A percentile compares a stretch with the other conserved stretches of the same genome.
phyloP scores from a whole-genome alignment of 495 filamentous ascomycete genomes.

The Patellaria atrata region DNA sequence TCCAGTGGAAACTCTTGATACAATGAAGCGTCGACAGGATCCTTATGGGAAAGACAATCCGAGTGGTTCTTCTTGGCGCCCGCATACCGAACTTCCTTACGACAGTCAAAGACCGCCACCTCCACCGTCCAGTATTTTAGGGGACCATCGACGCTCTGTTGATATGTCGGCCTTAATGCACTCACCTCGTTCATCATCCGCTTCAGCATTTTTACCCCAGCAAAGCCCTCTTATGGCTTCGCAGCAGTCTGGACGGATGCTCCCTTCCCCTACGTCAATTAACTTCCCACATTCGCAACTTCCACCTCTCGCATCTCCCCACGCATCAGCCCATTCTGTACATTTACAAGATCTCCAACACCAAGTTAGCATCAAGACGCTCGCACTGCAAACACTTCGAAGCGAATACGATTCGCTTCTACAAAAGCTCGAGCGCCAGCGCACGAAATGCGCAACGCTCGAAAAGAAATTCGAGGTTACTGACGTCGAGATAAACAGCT shows the following conservation, averaged over 20 bases:
- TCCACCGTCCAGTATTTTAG: conserved; percentile 1
- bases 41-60: conserved; percentile 13
- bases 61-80: conserved; percentile 7
- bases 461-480: conserved; percentile 35
- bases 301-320: conserved; percentile 18
- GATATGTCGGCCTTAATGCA: conserved; percentile 7
- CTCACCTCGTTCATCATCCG: conserved; percentile 16
- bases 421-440: conserved; percentile 31
- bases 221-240: conserved; percentile 17
- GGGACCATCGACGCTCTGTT: conserved; percentile 11
- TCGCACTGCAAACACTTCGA: conserved; percentile 33
- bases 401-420: conserved; percentile 34
- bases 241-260: conserved; percentile 14
- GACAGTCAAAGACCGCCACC: conserved; percentile 7
- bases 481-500: conserved; percentile 33
- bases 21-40: conserved; percentile 13
- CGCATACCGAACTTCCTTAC: conserved; percentile 4
- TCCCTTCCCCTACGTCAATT: conserved; percentile 19
- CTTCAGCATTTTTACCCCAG: conserved; percentile 14
- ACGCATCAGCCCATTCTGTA: conserved; percentile 25
- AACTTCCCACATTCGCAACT: conserved; percentile 17
- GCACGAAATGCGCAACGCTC: conserved; percentile 29
- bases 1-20: background rate
- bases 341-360: conserved; percentile 35
- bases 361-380: conserved; percentile 35